Base-by-base conservation (phyloP, 2,329 filamentous ascomycete species). In the Venturia effusa region DNA sequence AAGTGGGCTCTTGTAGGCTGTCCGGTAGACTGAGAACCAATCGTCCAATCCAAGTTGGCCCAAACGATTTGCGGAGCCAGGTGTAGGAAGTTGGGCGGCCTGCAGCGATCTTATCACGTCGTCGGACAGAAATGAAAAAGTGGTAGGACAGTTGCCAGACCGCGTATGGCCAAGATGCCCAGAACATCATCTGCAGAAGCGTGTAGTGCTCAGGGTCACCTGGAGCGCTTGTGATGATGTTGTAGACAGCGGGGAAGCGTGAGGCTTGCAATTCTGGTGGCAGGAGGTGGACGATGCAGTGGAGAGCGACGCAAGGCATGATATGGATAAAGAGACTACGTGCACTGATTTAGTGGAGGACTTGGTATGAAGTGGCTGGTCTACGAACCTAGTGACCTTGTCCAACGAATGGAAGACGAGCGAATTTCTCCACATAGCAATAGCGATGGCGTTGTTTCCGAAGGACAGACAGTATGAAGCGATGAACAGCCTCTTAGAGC, bases 391-490 rank as follows among this genome's bases (percentile, higher is more conserved):
- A 15, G 92, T 95, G 66, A 97, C 92, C 77, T 99, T 99, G 81
- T 99, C 94, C 76, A 99, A 87, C 72, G 91, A 96, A 80, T 99
- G 94, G 75, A 99, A 99, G 59, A 99, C 94, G 72, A 99, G 84
- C 39, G 92, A 97, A 75, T 99, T 99, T 67, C 94, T 87, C 94
- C 94, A 99, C 92, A 99, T 94, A 73, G 94, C 92, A 74, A 99
- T 97, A 15, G 94, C 94, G 59, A 97, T 87, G 24, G 94, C 94
- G 73, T 99, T 99, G 77, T 99, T 99, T 67, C 94, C 94, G 72
- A 90, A 95, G 11, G 92, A 90, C 40, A 99, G 81, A 71, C 94
- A 97, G 75, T 92, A 99, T 0, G 90, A 88, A 68, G 91, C 87
- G 68, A 95, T 94, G 75, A 99, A 92, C 19, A 99, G 83, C 55